phyloP scores from a whole-genome alignment of 2,329 filamentous ascomycete species.

The Sporothrix brasiliensis region DNA sequence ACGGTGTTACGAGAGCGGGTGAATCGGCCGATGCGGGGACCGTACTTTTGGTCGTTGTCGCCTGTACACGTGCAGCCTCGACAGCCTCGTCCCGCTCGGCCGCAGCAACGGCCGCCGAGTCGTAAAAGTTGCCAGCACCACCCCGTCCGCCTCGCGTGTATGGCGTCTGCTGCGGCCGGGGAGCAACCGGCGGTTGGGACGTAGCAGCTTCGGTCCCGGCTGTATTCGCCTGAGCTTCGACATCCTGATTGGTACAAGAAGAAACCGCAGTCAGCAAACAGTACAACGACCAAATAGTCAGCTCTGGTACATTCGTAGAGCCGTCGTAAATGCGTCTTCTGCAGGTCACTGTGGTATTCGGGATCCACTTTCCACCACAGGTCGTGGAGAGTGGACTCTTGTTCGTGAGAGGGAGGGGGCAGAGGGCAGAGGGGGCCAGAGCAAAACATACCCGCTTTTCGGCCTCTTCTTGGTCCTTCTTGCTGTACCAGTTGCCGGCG shows the following conservation, averaged over 20 bases:
- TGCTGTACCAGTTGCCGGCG: constrained; percentile 64
- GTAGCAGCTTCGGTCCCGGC: neutral
- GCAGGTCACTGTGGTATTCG: no score
- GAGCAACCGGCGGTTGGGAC: constrained; percentile 29
- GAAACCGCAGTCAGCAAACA: neutral
- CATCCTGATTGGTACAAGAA: constrained; percentile 41
- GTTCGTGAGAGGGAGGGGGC: neutral
- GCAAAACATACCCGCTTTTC: constrained; percentile 30
- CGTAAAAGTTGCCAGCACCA: constrained; percentile 63
- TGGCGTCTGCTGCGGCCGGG: constrained; percentile 36
- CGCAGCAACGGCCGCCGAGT: constrained; percentile 43
- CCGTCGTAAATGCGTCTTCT: no score
- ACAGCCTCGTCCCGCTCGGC: constrained; percentile 44
- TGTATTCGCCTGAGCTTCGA: constrained; percentile 46
- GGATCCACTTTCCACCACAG: constrained; percentile 19
- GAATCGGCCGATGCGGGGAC: constrained; percentile 40
- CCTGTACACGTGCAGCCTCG: constrained; percentile 41
- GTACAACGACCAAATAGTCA: neutral
- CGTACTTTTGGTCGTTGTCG: neutral
- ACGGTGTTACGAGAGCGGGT: neutral
- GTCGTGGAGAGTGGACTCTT: neutral
- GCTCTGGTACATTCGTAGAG: no score
- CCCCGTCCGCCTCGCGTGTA: constrained; percentile 58
- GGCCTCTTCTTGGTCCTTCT: constrained; percentile 55
- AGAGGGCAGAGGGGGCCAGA: constrained; percentile 9